These are phyloP conservation scores for Phytophthora pinifolia DNA, from an alignment of 352 stramenopile genomes.

Conservation along the genomic window DNA sequence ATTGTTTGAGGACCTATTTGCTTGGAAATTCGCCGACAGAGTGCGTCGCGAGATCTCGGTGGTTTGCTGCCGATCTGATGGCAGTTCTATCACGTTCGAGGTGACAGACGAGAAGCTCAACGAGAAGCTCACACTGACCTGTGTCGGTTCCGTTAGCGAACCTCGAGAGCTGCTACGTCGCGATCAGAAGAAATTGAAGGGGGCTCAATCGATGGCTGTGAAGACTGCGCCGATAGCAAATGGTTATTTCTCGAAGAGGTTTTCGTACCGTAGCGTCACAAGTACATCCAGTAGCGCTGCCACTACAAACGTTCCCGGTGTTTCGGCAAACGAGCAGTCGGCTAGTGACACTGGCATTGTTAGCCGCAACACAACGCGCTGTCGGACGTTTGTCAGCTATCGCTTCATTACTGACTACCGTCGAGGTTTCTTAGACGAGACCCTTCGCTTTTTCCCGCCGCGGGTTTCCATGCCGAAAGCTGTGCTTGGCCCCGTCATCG, in stretches of 20 bases:
- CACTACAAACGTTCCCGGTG: background rate
- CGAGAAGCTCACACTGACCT: constrained; percentile 47
- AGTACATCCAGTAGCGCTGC: constrained; percentile 9
- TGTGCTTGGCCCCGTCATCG: constrained; percentile 57
- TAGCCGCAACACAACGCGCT: constrained; percentile 2
- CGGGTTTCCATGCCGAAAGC: constrained; percentile 35
- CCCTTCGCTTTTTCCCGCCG: constrained; percentile 53
- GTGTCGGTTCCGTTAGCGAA: constrained; percentile 62
- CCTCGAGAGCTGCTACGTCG: constrained; percentile 26
- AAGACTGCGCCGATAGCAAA: constrained; percentile 29
- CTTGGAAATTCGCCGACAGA: constrained; percentile 53
- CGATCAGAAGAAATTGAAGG: constrained; percentile 24
- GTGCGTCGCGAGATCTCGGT: constrained; percentile 40
- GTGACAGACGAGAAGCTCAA: constrained; percentile 67
- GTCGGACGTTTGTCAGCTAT: constrained; percentile 52
- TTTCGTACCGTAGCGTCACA: constrained; percentile 51
- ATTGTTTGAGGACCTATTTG: constrained; percentile 66
- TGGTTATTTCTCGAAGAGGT: constrained; percentile 74
- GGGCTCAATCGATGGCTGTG: background rate
- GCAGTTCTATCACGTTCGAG: constrained; percentile 45
- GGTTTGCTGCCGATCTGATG: constrained; percentile 37
- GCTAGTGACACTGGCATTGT: background rate
- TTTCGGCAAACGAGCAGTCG: background rate
- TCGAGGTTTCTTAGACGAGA: constrained; percentile 51
- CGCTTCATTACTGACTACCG: constrained; percentile 61